phyloP scores from a whole-genome alignment of 2,329 filamentous ascomycete species.

The Didymella keratinophila region DNA sequence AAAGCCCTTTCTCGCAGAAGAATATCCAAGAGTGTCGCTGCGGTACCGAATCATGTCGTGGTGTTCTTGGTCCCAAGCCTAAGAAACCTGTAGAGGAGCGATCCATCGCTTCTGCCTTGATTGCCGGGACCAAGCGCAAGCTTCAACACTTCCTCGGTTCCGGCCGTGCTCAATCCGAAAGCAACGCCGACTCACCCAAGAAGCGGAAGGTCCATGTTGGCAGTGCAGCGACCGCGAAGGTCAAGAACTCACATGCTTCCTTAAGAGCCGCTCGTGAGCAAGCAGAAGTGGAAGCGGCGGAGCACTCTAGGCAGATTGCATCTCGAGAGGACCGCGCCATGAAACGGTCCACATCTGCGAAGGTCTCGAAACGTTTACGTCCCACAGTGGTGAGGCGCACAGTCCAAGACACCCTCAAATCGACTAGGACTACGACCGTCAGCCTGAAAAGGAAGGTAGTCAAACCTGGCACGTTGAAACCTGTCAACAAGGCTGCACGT shows the following conservation, averaged over 20 bases:
- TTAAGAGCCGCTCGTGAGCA: constrained; percentile 33
- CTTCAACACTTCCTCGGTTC: constrained; percentile 40
- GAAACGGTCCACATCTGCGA: constrained; percentile 34
- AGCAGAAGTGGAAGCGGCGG: constrained; percentile 38
- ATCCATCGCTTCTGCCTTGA: constrained; percentile 38
- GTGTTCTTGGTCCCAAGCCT: constrained; percentile 65
- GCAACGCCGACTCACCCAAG: constrained; percentile 40
- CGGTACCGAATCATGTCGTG: constrained; percentile 67
- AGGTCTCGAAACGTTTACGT: constrained; percentile 22
- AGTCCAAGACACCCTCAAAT: constrained; percentile 25
- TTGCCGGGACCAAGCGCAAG: constrained; percentile 48
- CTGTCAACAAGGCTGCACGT: constrained; percentile 29
- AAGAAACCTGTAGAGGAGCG: constrained; percentile 56
- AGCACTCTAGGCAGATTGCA: constrained; percentile 40
- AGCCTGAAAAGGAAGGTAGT: constrained; percentile 34
- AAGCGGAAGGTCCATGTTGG: constrained; percentile 39
- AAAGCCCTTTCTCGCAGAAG: constrained; percentile 59
- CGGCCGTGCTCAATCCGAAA: constrained; percentile 31
- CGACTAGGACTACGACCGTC: constrained; percentile 34
- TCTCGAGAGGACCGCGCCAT: constrained; percentile 46
- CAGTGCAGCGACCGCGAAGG: constrained; percentile 33
- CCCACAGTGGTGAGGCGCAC: constrained; percentile 19
- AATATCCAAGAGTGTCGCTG: constrained; percentile 71
- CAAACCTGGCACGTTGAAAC: constrained; percentile 36
- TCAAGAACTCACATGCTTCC: constrained; percentile 34